phyloP scores from a whole-genome alignment of 345 rosid genomes.

The Eucalyptus curtisii region DNA sequence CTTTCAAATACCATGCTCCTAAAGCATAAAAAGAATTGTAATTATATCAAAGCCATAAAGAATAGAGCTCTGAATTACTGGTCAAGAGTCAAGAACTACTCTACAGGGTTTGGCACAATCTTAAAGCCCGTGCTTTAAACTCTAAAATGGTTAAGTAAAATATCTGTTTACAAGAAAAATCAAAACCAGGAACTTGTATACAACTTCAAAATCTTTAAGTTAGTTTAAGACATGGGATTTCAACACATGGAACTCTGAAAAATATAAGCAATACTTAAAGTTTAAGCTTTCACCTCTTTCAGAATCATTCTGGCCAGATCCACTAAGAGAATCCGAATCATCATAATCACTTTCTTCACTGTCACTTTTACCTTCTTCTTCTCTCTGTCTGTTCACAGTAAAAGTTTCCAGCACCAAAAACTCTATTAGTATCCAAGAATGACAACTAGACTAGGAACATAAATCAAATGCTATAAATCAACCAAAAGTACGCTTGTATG shows the following conservation, averaged over 20 bases:
- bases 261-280: background rate
- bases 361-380: conserved; percentile 43
- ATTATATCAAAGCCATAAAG: background rate
- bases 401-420: background rate
- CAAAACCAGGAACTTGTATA: background rate
- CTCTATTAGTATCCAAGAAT: background rate
- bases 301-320: conserved; percentile 17
- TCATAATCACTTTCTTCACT: conserved; percentile 38
- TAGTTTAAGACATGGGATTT: background rate
- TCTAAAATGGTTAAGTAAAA: background rate
- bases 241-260: background rate
- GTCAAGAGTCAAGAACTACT: background rate
- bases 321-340: conserved; percentile 17
- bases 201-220: background rate
- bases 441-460: background rate
- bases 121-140: background rate
- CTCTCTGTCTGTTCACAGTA: conserved; percentile 27
- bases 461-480: background rate
- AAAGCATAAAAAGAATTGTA: background rate
- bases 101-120: background rate
- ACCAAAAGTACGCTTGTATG: background rate
- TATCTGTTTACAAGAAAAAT: background rate
- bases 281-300: conserved; percentile 15
- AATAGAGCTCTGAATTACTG: background rate
- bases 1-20: background rate